These are phyloP conservation scores for Axilococcus clingmanii DNA, from an alignment of 139 green algal genomes.

Conservation along the genomic window DNA sequence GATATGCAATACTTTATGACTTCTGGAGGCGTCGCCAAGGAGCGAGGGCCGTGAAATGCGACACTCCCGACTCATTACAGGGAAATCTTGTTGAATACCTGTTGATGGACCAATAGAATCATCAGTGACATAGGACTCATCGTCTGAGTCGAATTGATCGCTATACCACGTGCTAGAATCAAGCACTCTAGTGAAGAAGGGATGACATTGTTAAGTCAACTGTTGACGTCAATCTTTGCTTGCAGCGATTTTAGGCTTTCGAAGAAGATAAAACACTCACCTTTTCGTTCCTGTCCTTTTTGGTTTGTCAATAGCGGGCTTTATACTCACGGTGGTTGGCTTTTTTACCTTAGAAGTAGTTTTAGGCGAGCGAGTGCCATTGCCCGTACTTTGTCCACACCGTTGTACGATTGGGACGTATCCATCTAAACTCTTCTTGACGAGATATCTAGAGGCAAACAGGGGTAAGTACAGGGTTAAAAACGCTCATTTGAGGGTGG, in stretches of 20 bases:
- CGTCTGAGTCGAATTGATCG: background rate
- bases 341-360: background rate
- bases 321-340: background rate
- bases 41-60: background rate
- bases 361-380: no score
- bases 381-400: no score
- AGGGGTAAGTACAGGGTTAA: background rate
- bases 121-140: slow-evolving; percentile 4
- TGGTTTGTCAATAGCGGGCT: background rate
- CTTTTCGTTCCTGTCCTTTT: slow-evolving; percentile 1
- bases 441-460: slow-evolving; percentile 29
- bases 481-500: background rate
- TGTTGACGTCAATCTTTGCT: background rate
- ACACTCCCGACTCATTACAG: background rate
- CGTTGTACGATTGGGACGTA: slow-evolving; percentile 20
- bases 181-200: background rate
- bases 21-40: background rate
- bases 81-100: background rate
- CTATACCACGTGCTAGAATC: background rate
- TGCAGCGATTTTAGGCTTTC: background rate
- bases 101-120: slow-evolving; percentile 1
- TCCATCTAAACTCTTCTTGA: slow-evolving; percentile 27
- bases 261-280: no score
- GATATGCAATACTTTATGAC: slow-evolving; percentile 17
- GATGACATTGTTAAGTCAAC: background rate